A percentile compares a stretch with the other conserved stretches of the same genome.
phyloP scores from a whole-genome alignment of 768 basidiomycete species.

The Coprinopsis cinerea region DNA sequence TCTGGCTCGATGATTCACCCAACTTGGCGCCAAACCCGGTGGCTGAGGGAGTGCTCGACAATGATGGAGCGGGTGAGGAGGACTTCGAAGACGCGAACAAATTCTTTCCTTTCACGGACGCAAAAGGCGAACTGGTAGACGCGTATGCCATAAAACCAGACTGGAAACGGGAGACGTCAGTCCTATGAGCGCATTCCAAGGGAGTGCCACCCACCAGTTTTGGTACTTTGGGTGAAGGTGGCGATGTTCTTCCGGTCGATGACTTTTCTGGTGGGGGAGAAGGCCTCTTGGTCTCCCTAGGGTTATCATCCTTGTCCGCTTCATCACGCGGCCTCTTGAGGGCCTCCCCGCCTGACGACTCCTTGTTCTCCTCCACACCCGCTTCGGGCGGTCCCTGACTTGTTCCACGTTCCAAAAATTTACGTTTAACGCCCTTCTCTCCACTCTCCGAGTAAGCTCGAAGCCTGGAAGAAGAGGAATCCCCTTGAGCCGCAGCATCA shows the following conservation, averaged over 20 bases:
- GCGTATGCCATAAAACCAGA: constrained; percentile 80
- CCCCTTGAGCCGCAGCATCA: constrained; percentile 6
- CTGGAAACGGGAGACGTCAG: constrained; percentile 26
- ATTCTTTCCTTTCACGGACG: constrained; percentile 65
- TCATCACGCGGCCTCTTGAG: constrained; percentile 61
- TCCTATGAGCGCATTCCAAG: not conserved
- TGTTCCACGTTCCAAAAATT: constrained; percentile 59
- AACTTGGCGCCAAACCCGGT: constrained; percentile 5
- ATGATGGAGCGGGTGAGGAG: constrained; percentile 18
- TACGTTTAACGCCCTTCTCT: constrained; percentile 67
- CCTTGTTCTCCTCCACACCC: constrained; percentile 22
- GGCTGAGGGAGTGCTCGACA: constrained; percentile 7
- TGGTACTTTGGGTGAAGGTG: constrained; percentile 27
- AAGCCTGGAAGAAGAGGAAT: constrained; percentile 14
- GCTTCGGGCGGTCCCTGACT: constrained; percentile 50
- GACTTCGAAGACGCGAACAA: constrained; percentile 38
- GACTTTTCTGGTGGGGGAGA: constrained; percentile 65
- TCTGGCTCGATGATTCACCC: constrained; percentile 14
- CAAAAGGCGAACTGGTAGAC: constrained; percentile 67
- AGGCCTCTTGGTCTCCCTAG: constrained; percentile 51
- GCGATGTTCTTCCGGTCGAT: constrained; percentile 24
- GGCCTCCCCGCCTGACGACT: constrained; percentile 29
- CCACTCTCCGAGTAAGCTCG: constrained; percentile 41
- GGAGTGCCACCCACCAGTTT: constrained; percentile 38
- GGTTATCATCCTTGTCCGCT: constrained; percentile 55